These are phyloP conservation scores for Pythium dissotocum DNA, from an alignment of 352 stramenopile species.

Conservation along the genomic window DNA sequence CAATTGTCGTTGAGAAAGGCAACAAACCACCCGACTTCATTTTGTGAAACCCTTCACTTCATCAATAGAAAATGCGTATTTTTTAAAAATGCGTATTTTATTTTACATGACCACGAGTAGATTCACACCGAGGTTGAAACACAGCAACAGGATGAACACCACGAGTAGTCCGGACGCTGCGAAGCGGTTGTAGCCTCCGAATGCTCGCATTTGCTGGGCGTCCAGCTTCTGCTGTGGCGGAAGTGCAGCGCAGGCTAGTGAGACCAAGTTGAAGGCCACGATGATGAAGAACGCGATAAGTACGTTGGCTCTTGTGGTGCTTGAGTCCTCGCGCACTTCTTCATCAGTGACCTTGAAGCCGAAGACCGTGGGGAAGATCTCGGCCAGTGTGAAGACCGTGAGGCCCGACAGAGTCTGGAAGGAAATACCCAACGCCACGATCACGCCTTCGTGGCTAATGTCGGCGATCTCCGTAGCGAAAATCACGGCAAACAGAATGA, in stretches of 20 bases:
- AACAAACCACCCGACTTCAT: too few relatives aligned
- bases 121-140: conserved; percentile 12
- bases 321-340: conserved; percentile 7
- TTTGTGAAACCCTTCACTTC: too few relatives aligned
- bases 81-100: background rate
- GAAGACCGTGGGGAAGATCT: conserved; percentile 25
- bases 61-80: too few relatives aligned
- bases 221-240: conserved; percentile 43
- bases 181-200: conserved; percentile 44
- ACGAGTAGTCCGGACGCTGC: conserved; percentile 33
- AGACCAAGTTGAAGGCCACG: conserved; percentile 18
- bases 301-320: background rate
- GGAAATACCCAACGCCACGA: conserved; percentile 50
- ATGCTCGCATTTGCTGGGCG: conserved; percentile 38
- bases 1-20: too few relatives aligned
- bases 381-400: conserved; percentile 27
- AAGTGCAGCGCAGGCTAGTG: conserved; percentile 7
- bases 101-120: conserved; percentile 5
- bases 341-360: background rate
- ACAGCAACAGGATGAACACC: conserved; percentile 29
- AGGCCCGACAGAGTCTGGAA: conserved; percentile 42
- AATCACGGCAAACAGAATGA: conserved; percentile 44
- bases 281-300: conserved; percentile 7
- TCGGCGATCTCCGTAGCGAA: conserved; percentile 51
- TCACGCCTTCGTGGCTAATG: conserved; percentile 49